Conservation (phyloP, 768 basidiomycete genomes). For the Psilocybe azurescens region DNA sequence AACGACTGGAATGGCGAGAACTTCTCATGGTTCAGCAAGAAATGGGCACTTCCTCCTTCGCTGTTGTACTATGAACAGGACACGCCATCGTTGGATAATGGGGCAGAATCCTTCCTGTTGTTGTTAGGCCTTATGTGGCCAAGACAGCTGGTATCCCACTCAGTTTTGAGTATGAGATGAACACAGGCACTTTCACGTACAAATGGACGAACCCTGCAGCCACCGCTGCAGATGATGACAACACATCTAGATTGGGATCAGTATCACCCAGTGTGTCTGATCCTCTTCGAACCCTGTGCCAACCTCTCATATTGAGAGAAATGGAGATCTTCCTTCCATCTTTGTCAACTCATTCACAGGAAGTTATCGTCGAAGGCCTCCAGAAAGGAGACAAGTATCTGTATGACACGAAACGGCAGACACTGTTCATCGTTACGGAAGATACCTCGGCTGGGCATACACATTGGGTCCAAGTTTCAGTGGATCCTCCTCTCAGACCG, state of each 20-base stretch:
- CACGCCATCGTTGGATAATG: conserved; percentile 79
- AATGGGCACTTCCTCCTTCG: conserved; percentile 59
- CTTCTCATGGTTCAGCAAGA: conserved; percentile 90
- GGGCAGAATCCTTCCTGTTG: conserved; percentile 76
- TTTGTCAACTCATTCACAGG: conserved; percentile 58
- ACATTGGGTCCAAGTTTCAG: conserved; percentile 57
- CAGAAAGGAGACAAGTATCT: conserved; percentile 52
- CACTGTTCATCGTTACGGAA: conserved; percentile 67
- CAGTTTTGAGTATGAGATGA: conserved; percentile 78
- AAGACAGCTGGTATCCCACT: conserved; percentile 89
- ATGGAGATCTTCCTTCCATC: conserved; percentile 88
- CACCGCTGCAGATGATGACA: conserved; percentile 1
- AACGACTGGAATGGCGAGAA: conserved; percentile 98
- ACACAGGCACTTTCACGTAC: conserved; percentile 66
- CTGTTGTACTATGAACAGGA: conserved; percentile 64
- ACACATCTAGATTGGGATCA: not conserved
- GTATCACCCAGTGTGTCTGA: conserved; percentile 26
- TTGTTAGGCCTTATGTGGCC: conserved; percentile 91
- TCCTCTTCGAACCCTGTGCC: conserved; percentile 47
- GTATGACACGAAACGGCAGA: conserved; percentile 74
- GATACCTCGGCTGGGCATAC: conserved; percentile 47
- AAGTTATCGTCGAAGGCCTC: conserved; percentile 64
- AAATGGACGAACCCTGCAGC: conserved; percentile 59
- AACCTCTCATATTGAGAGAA: conserved; percentile 53
- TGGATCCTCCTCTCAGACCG: conserved; percentile 57